Evolutionary conservation across 169 alveolate genomes (phyloP).

Genomic region (Plasmodium sp.): DNA sequence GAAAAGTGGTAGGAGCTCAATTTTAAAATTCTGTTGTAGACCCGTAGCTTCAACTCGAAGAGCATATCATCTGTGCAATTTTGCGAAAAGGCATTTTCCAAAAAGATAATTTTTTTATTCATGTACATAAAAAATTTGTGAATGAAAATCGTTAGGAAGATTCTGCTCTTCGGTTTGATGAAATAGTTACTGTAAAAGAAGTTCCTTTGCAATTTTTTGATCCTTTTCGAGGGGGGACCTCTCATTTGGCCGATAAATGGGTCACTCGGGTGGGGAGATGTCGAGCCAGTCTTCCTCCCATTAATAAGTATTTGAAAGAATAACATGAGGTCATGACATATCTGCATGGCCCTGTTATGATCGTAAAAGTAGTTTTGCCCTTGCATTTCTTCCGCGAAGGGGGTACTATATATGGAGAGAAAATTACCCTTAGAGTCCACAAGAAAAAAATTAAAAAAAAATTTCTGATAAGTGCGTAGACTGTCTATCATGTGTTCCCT

Average conservation of each 20-base stretch:
- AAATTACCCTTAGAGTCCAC: constrained; percentile 28
- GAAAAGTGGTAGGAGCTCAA: constrained; percentile 44
- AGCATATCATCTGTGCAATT: background rate
- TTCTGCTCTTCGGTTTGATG: constrained; percentile 7
- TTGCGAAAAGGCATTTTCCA: constrained; percentile 2
- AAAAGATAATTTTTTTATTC: constrained; percentile 50
- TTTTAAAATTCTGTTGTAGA: constrained; percentile 50
- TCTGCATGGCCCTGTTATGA: constrained; percentile 34
- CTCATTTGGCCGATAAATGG: background rate
- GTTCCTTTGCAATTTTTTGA: background rate
- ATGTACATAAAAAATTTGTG: constrained; percentile 21
- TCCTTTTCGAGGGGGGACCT: background rate
- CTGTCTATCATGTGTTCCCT: constrained; percentile 41
- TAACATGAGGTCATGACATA: constrained; percentile 58
- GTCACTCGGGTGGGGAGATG: background rate
- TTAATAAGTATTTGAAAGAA: constrained; percentile 55
- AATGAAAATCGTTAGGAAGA: constrained; percentile 15
- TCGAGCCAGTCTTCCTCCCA: constrained; percentile 7
- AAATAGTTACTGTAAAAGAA: background rate
- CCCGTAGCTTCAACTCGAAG: constrained; percentile 32
- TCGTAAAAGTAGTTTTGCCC: constrained; percentile 33
- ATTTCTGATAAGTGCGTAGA: constrained; percentile 28
- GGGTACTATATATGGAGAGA: constrained; percentile 8
- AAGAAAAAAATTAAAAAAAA: constrained; percentile 13
- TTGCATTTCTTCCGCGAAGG: background rate